Base-by-base conservation (phyloP, 345 rosid species). In the Lagerstroemia speciosa region DNA sequence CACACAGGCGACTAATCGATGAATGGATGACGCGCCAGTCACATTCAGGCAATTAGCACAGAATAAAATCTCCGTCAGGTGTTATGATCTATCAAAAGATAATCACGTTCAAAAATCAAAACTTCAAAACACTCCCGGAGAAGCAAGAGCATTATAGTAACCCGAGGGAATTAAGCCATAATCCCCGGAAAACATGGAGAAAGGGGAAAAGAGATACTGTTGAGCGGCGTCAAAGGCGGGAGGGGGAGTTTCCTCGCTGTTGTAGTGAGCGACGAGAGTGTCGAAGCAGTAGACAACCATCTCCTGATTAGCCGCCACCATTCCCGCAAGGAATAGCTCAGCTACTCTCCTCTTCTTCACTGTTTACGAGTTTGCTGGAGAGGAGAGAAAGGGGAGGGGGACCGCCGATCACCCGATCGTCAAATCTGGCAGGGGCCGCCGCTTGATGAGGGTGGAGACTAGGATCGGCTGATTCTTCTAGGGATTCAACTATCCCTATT, bases 281-380 rank as follows among this genome's bases (percentile, higher is more conserved):
- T 90, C 99, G 80, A 94, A 94, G 83, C 99, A 94, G 76, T 87
- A 94, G 10, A 89, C 98, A n/a, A 85, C 99, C 99, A 94, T 94
- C 68, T 94, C 99, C 81, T 70, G 83, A 71, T 87, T 94, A 33
- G 99, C 99, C 71, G 91, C 81, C 79, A 92, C 98, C 99, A 94
- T 94, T 55, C 67, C 80, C 57, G 30, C 60, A 52, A 24, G 26
- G 2, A 2, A 22, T 4, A 52, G 27, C 58, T 52, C 58, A 53
- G 30, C 43, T 53, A 41, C 15, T 48, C 38, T n/a, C 45, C 12
- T 34, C 50, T 52, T 62, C 66, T 62, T 4, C 74, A 46, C 17
- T 37, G 57, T 27, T 57, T 63, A 31, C 65, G 10, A 38, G 66
- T 7, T 24, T 29, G 26, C 24, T 2, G n/a, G 36, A 46, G 24